Evolutionary conservation across 352 stramenopile species (phyloP).

Genomic region (Globisporangium polare): DNA sequence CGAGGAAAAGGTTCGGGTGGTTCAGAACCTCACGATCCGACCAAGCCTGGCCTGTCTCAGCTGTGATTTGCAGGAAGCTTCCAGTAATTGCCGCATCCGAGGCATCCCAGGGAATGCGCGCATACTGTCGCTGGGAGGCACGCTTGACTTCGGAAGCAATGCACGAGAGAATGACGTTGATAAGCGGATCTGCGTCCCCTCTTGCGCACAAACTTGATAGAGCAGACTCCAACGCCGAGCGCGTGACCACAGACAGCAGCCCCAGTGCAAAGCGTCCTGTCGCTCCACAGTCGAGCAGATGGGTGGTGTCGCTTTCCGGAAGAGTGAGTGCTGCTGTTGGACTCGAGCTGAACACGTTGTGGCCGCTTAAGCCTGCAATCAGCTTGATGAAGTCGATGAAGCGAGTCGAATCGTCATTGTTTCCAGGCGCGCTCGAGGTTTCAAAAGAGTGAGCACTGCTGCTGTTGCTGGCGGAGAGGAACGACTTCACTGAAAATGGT

Average conservation of each 20-base stretch:
- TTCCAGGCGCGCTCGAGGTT: background rate
- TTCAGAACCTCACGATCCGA: slow-evolving; percentile 79
- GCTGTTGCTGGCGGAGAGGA: slow-evolving; percentile 24
- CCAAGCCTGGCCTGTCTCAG: slow-evolving; percentile 63
- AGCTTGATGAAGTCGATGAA: slow-evolving; percentile 87
- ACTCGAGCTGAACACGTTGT: slow-evolving; percentile 28
- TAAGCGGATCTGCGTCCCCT: slow-evolving; percentile 26
- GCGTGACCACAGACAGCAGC: slow-evolving; percentile 45
- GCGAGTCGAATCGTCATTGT: slow-evolving; percentile 32
- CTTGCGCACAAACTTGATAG: slow-evolving; percentile 17
- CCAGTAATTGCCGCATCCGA: slow-evolving; percentile 63
- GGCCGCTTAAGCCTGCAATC: slow-evolving; percentile 62
- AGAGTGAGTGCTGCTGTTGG: slow-evolving; percentile 24
- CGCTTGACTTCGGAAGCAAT: slow-evolving; percentile 62
- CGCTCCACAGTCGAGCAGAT: slow-evolving; percentile 53
- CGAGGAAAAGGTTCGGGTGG: slow-evolving; percentile 84
- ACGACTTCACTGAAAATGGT: slow-evolving; percentile 46
- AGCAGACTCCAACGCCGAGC: slow-evolving; percentile 39
- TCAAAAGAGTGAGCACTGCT: background rate
- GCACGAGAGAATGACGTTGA: slow-evolving; percentile 51
- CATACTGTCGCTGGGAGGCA: slow-evolving; percentile 74
- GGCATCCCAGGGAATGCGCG: slow-evolving; percentile 80
- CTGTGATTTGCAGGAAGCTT: slow-evolving; percentile 68
- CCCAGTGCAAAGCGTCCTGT: slow-evolving; percentile 50
- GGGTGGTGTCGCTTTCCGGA: slow-evolving; percentile 36